Conservation (phyloP, 352 stramenopile genomes). For the Aphanomyces stellatus region DNA sequence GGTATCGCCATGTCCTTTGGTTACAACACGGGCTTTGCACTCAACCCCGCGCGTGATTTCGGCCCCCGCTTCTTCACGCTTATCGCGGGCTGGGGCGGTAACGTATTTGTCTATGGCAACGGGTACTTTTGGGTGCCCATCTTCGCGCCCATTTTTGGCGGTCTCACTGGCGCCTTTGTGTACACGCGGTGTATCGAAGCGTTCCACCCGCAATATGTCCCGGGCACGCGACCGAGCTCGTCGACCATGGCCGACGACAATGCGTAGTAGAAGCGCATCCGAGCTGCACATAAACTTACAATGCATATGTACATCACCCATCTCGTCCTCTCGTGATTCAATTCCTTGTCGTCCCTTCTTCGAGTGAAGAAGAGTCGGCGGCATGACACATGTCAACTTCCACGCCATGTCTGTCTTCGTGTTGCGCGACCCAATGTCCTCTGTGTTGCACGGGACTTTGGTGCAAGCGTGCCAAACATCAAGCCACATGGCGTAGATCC, state of each 20-base stretch:
- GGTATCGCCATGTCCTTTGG: conserved; percentile 70
- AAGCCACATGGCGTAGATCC: too few relatives aligned
- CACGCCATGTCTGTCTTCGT: too few relatives aligned
- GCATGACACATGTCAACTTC: too few relatives aligned
- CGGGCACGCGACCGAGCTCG: conserved; percentile 15
- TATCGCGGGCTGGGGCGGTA: conserved; percentile 36
- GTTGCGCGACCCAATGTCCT: too few relatives aligned
- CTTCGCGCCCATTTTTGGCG: conserved; percentile 30
- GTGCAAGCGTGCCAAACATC: too few relatives aligned
- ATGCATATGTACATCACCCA: neutral
- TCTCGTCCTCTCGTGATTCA: neutral
- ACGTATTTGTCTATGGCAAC: conserved; percentile 29
- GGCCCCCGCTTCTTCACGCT: conserved; percentile 39
- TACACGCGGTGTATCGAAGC: conserved; percentile 15
- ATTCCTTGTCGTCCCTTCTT: too few relatives aligned
- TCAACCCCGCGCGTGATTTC: conserved; percentile 66
- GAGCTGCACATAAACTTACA: neutral
- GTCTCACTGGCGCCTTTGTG: conserved; percentile 17
- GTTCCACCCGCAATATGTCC: conserved; percentile 18
- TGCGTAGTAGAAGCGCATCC: neutral
- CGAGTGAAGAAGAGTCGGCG: too few relatives aligned
- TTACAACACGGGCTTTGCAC: conserved; percentile 73
- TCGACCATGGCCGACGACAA: conserved; percentile 16
- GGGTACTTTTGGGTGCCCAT: conserved; percentile 32
- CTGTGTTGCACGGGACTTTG: too few relatives aligned